These are phyloP conservation scores for Bryopsis sp. DNA, from an alignment of 139 green algal genomes.

Conservation along the genomic window DNA sequence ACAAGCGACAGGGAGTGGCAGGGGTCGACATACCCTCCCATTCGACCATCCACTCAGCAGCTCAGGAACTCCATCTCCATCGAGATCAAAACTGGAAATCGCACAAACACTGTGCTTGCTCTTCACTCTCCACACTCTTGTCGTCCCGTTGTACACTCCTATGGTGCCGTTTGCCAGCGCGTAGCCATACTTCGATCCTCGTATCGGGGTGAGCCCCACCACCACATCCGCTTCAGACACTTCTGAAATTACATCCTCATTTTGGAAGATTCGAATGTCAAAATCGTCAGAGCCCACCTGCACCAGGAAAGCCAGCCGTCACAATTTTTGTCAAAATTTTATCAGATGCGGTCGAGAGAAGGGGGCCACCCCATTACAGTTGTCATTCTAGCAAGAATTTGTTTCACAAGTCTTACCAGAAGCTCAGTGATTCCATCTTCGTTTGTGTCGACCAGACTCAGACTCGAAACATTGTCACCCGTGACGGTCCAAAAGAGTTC, in stretches of 20 bases:
- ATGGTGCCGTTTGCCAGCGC: slow-evolving; percentile 66
- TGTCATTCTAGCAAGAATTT: too few species aligned
- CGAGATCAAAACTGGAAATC: slow-evolving; percentile 49
- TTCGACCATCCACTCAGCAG: slow-evolving; percentile 72
- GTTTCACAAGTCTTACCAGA: too few species aligned
- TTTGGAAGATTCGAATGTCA: slow-evolving; percentile 51
- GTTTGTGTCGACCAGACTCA: slow-evolving; percentile 52
- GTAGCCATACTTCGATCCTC: slow-evolving; percentile 41
- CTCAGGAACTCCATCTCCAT: slow-evolving; percentile 52
- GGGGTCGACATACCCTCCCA: slow-evolving; percentile 45
- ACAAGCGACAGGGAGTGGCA: too few species aligned
- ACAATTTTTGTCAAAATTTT: too few species aligned
- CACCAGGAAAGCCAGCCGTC: too few species aligned
- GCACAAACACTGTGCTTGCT: slow-evolving; percentile 46
- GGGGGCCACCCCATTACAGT: too few species aligned
- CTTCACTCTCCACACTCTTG: slow-evolving; percentile 68
- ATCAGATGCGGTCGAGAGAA: too few species aligned
- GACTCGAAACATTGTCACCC: slow-evolving; percentile 51
- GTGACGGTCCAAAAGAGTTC: slow-evolving; percentile 66
- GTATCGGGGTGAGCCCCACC: slow-evolving; percentile 35
- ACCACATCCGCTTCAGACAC: slow-evolving; percentile 56
- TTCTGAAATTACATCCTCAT: slow-evolving; percentile 51
- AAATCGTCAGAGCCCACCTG: slow-evolving; percentile 58
- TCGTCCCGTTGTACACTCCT: slow-evolving; percentile 53
- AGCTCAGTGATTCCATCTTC: slow-evolving; percentile 47